These are phyloP conservation scores for Cajanus cajan DNA, from an alignment of 306 rosid genomes.

Conservation along the genomic window DNA sequence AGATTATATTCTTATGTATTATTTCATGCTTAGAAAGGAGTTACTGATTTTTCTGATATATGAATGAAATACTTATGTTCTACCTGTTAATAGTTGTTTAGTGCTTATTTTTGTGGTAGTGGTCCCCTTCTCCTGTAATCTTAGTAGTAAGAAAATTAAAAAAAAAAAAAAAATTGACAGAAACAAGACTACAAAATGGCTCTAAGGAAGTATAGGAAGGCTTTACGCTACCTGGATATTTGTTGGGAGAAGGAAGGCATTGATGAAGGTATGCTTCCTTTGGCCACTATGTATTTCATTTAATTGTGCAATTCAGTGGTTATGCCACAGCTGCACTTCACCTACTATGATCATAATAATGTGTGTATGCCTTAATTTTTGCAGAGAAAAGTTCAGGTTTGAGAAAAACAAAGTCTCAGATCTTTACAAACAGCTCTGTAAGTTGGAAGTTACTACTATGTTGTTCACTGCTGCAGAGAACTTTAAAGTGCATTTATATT, in stretches of 20 bases:
- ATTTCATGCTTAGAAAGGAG: background rate
- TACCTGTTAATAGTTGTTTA: background rate
- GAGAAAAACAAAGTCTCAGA: constrained; percentile 88
- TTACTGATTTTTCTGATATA: background rate
- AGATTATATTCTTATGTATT: background rate
- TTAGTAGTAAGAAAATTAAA: background rate
- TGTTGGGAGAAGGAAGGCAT: constrained; percentile 97
- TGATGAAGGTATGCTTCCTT: constrained; percentile 62
- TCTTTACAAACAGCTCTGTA: constrained; percentile 92
- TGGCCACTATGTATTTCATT: background rate
- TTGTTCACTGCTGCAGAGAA: constrained; percentile 1
- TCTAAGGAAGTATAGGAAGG: constrained; percentile 75
- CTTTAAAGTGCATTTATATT: background rate
- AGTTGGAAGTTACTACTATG: constrained; percentile 42
- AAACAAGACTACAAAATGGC: constrained; percentile 88
- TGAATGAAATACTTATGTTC: constrained; percentile 1
- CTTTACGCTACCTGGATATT: constrained; percentile 76
- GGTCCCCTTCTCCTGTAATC: background rate
- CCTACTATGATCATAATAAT: background rate
- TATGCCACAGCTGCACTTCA: background rate
- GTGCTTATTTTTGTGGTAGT: background rate
- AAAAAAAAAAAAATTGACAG: too few relatives aligned
- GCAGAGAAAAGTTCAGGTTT: constrained; percentile 70
- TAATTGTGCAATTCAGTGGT: background rate
- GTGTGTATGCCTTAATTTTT: constrained; percentile 24